A percentile compares a stretch with the other conserved stretches of the same genome.
These are phyloP conservation scores for Chalara sp. DNA, from an alignment of 2,329 filamentous ascomycete genomes.

Conservation along the genomic window DNA sequence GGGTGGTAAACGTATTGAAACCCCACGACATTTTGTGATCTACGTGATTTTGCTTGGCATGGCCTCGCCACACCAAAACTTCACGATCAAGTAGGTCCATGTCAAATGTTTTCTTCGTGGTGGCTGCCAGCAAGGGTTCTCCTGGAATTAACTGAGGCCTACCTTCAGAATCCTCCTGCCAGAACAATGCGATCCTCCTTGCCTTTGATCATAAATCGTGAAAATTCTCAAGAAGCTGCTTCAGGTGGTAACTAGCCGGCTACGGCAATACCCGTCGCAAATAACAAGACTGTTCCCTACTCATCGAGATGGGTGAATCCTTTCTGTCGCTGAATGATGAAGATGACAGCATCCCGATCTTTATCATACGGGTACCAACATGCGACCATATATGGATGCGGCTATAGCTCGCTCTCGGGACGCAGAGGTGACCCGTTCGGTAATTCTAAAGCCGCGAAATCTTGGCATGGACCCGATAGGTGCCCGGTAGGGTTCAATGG, in stretches of 20 bases:
- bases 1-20: too few relatives aligned
- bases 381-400: constrained; percentile 7
- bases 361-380: constrained; percentile 7
- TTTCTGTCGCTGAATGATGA: constrained; percentile 2
- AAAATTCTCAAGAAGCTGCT: constrained; percentile 1
- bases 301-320: constrained; percentile 3
- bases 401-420: constrained; percentile 8
- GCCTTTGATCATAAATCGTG: constrained; percentile 2
- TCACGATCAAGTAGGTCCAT: too few relatives aligned
- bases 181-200: constrained; percentile 1
- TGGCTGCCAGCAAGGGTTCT: neutral
- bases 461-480: neutral
- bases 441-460: constrained; percentile 6
- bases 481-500: neutral
- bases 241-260: too few relatives aligned
- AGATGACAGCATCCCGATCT: constrained; percentile 1
- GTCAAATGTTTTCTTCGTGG: neutral
- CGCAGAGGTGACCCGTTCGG: constrained; percentile 6
- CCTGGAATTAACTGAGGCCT: neutral
- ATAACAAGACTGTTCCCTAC: constrained; percentile 11
- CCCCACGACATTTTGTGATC: too few relatives aligned
- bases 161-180: neutral
- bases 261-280: constrained; percentile 12
- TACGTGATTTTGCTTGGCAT: too few relatives aligned
- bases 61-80: too few relatives aligned